These are phyloP conservation scores for Hypoxylon lienhwacheense DNA, from an alignment of 495 filamentous ascomycete genomes.

Conservation along the genomic window DNA sequence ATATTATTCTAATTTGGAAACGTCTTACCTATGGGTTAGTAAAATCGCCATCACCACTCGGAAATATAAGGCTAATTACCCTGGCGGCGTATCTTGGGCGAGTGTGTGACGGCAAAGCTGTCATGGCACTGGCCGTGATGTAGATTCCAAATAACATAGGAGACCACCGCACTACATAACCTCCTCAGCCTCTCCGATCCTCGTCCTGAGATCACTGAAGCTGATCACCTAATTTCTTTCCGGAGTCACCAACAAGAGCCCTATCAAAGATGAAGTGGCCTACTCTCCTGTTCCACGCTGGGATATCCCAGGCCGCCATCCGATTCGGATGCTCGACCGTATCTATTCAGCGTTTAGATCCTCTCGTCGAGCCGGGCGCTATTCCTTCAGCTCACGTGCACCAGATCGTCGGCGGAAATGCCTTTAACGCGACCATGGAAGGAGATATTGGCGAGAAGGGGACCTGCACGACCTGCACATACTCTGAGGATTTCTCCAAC, in stretches of 20 bases:
- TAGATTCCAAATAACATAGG: background rate
- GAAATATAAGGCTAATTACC: slow-evolving; percentile 8
- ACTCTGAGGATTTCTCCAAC: slow-evolving; percentile 52
- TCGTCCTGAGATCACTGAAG: background rate
- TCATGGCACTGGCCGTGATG: background rate
- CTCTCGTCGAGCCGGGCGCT: slow-evolving; percentile 49
- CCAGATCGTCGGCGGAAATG: slow-evolving; percentile 54
- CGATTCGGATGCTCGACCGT: slow-evolving; percentile 53
- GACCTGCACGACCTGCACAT: slow-evolving; percentile 50
- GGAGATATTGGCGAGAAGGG: slow-evolving; percentile 49
- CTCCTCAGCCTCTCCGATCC: background rate
- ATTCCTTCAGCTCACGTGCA: slow-evolving; percentile 52
- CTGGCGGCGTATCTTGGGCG: background rate
- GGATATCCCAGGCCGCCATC: slow-evolving; percentile 44
- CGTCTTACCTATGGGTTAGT: background rate
- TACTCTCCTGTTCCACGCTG: slow-evolving; percentile 4
- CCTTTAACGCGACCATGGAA: slow-evolving; percentile 51
- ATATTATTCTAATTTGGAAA: background rate
- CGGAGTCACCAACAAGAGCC: too few species aligned
- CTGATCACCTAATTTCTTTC: background rate
- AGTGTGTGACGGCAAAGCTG: slow-evolving; percentile 1
- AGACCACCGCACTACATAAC: background rate
- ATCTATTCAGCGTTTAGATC: slow-evolving; percentile 51
- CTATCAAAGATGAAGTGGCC: slow-evolving; percentile 18
- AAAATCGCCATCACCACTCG: background rate